These are phyloP conservation scores for Pseudogymnoascus sp. DNA, from an alignment of 2,329 filamentous ascomycete genomes.

Conservation along the genomic window DNA sequence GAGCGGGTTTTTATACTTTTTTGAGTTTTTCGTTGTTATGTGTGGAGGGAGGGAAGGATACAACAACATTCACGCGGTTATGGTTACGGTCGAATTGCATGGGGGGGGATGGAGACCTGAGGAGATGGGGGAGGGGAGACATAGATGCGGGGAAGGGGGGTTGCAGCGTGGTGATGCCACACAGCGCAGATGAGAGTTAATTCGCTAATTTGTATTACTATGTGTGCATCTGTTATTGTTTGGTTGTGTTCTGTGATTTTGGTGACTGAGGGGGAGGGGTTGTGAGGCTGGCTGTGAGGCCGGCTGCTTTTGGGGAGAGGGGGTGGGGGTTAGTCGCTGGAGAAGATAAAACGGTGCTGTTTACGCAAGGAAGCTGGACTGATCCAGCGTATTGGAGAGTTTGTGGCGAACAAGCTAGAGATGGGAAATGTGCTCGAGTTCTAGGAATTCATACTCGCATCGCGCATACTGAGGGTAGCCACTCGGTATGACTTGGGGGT, in stretches of 20 bases:
- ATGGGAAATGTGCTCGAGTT: too few species aligned
- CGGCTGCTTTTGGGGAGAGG: not conserved
- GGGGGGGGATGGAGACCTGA: not conserved
- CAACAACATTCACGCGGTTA: not conserved
- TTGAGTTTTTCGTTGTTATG: not conserved
- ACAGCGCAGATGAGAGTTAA: not conserved
- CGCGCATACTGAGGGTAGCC: too few species aligned
- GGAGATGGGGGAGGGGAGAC: not conserved
- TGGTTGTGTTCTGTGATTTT: not conserved
- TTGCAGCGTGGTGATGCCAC: not conserved
- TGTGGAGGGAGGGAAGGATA: not conserved
- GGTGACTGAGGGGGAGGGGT: not conserved
- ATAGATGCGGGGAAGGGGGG: not conserved
- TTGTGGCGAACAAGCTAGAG: too few species aligned
- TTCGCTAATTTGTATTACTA: conserved; percentile 7
- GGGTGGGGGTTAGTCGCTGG: too few species aligned
- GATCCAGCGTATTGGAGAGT: too few species aligned
- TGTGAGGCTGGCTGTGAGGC: not conserved
- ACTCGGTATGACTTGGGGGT: too few species aligned
- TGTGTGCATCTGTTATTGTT: not conserved
- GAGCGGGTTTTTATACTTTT: not conserved
- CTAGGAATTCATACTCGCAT: too few species aligned
- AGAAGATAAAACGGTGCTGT: not conserved
- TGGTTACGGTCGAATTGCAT: conserved; percentile 4
- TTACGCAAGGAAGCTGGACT: too few species aligned